Conservation (phyloP, 108 stramenopile genomes). For the Parietichytrium sp. region DNA sequence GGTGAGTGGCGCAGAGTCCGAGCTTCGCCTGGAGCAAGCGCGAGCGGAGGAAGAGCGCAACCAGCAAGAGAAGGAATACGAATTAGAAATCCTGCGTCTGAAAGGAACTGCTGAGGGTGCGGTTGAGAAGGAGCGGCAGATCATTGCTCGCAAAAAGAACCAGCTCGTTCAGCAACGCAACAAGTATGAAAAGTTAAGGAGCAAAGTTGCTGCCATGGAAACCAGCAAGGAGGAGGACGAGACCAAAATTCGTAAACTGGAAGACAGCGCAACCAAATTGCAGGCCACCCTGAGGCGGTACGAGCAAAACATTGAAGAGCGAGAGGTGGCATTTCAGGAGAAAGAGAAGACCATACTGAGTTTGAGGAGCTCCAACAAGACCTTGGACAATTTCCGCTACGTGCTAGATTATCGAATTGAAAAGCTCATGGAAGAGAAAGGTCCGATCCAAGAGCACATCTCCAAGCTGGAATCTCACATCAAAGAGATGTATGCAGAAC, state of each 20-base stretch:
- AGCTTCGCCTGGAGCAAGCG: slow-evolving; percentile 56
- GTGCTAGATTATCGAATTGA: slow-evolving; percentile 65
- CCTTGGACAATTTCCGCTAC: slow-evolving; percentile 65
- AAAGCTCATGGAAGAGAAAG: slow-evolving; percentile 61
- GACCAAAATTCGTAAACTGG: slow-evolving; percentile 49
- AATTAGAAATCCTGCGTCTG: slow-evolving; percentile 60
- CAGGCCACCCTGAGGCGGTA: slow-evolving; percentile 43
- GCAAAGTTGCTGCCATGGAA: not conserved
- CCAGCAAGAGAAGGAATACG: slow-evolving; percentile 68
- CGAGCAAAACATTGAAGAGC: slow-evolving; percentile 45
- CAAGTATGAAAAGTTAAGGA: slow-evolving; percentile 44
- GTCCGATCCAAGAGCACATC: slow-evolving; percentile 60
- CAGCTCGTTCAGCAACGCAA: slow-evolving; percentile 62
- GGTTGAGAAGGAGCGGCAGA: slow-evolving; percentile 52
- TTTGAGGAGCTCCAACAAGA: slow-evolving; percentile 54
- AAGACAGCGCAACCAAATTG: slow-evolving; percentile 52
- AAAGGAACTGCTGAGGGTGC: slow-evolving; percentile 58
- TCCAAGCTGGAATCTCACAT: slow-evolving; percentile 62
- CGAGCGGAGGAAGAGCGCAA: slow-evolving; percentile 51
- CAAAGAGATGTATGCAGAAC: slow-evolving; percentile 61
- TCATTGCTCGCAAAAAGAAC: slow-evolving; percentile 54
- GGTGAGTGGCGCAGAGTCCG: slow-evolving; percentile 49
- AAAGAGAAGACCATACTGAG: slow-evolving; percentile 58
- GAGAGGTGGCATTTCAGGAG: slow-evolving; percentile 40
- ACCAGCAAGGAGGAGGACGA: slow-evolving; percentile 49